Base-by-base conservation (phyloP, 177 flowering plant genomes). In the Vitis hybrid region DNA sequence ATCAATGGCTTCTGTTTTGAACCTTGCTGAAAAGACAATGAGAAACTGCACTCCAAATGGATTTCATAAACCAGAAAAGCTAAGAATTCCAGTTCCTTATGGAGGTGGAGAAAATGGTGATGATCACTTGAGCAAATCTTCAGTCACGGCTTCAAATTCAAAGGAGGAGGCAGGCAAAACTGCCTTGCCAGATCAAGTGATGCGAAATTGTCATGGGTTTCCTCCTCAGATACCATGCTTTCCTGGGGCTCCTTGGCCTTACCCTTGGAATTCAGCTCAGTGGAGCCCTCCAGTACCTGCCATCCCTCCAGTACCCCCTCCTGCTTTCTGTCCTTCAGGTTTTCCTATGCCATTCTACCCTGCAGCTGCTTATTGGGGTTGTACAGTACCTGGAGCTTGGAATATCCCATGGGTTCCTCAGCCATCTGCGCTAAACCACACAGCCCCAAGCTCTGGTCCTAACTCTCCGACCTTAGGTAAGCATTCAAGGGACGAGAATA, bases 401-500 rank as follows among this genome's bases (percentile, higher is more conserved):
- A 76, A 67, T 38, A 22, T 78, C 62, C 83, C 81, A 5, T 80
- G 80, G 81, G 17, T 74, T 56, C 76, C 81, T 11, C 84, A 73
- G 28, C 77, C 86, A 52, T 44, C 76, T 14, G 57, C 78, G 52
- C 73, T 77, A 38, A 67, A 66, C 11, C 65, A 62, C 6, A 49
- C 38, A 12, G 50, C 56, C 10, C 20, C 72, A 13, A 67, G 55
- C 44, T 71, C 84, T 50, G 76, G 79, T 59, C 85, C 82, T 3
- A 83, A 71, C 71, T 80, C 89, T 20, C 81, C 84, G 11, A 78
- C 84, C 4, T 59, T 82, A 61, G 86, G 89, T 15, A 86, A 86
- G 44, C 89, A 86, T 75, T 82, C 81, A n/a, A 82, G 89, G 73
- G 84, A 84, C 19, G 80, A 72, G 52, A 66, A 55, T 59, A 63